Conservation (phyloP, 208 protist genomes). For the Acanthamoeba healyi region DNA sequence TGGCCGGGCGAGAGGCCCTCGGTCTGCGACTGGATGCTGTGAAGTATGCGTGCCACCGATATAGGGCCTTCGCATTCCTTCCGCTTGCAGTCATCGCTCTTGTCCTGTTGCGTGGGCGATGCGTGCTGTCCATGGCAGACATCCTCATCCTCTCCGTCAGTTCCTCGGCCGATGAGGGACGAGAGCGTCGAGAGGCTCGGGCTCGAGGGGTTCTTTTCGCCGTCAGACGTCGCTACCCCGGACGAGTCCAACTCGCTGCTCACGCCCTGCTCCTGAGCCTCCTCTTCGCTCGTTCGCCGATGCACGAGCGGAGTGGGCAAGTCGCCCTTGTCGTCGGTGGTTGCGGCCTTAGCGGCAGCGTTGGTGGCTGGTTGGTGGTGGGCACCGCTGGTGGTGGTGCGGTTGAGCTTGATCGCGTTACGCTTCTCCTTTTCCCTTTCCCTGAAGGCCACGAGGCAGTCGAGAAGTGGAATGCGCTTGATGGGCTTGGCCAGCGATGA, state of each 20-base stretch:
- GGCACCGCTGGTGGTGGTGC: not conserved
- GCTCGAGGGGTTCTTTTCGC: not conserved
- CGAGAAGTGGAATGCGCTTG: slow-evolving; percentile 26
- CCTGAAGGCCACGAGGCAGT: slow-evolving; percentile 17
- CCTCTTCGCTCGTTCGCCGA: not conserved
- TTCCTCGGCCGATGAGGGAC: not conserved
- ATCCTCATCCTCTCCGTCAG: not conserved
- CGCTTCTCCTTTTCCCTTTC: not conserved
- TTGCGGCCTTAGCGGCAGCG: not conserved
- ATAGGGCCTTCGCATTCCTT: slow-evolving; percentile 6
- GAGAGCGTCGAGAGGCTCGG: not conserved
- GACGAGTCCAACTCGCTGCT: no score
- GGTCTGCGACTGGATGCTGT: slow-evolving; percentile 17
- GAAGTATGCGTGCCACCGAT: slow-evolving; percentile 12
- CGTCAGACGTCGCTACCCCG: no score
- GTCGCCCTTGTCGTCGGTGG: not conserved
- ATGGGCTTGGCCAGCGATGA: slow-evolving; percentile 18
- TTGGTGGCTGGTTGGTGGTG: no score
- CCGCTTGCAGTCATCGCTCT: not conserved
- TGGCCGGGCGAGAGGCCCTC: not conserved
- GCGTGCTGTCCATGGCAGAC: no score
- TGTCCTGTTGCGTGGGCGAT: not conserved
- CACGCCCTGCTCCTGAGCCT: not conserved
- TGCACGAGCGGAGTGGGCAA: not conserved
- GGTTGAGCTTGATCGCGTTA: not conserved